These are phyloP conservation scores for Cyberlindnera nakhonratchasimensis DNA, from an alignment of 805 yeast genomes.

Conservation along the genomic window DNA sequence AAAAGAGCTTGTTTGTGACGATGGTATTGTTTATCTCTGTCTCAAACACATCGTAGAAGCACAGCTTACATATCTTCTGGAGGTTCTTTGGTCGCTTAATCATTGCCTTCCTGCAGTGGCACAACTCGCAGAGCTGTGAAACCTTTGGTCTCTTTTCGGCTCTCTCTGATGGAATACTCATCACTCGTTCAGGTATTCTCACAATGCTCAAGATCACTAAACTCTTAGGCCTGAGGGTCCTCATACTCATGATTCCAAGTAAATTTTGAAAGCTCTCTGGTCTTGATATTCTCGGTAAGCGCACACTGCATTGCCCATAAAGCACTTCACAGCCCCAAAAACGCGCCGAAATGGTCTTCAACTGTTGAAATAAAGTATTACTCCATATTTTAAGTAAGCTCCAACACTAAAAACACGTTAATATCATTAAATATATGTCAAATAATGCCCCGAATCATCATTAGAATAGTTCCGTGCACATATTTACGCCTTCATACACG, in stretches of 20 bases:
- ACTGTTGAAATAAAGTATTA: neutral
- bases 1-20: conserved; percentile 60
- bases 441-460: neutral
- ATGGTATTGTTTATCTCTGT: conserved; percentile 94
- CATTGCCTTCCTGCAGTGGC: conserved; percentile 78
- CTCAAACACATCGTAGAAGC: conserved; percentile 89
- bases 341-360: neutral
- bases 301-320: neutral
- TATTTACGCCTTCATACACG: conserved; percentile 14
- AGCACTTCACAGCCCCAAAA: neutral
- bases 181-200: too few relatives aligned
- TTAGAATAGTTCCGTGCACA: neutral
- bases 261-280: neutral
- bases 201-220: neutral
- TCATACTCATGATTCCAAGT: neutral
- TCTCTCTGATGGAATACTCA: neutral
- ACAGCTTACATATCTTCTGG: conserved; percentile 83
- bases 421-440: neutral
- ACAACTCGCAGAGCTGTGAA: conserved; percentile 70
- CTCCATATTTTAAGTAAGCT: neutral
- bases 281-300: too few relatives aligned
- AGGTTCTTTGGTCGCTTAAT: conserved; percentile 90
- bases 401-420: neutral
- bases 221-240: neutral
- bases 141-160: conserved; percentile 27